A percentile compares a stretch with the other conserved stretches of the same genome.
Evolutionary conservation across 495 filamentous ascomycete species (phyloP).

Genomic region (Xylaria longipes): DNA sequence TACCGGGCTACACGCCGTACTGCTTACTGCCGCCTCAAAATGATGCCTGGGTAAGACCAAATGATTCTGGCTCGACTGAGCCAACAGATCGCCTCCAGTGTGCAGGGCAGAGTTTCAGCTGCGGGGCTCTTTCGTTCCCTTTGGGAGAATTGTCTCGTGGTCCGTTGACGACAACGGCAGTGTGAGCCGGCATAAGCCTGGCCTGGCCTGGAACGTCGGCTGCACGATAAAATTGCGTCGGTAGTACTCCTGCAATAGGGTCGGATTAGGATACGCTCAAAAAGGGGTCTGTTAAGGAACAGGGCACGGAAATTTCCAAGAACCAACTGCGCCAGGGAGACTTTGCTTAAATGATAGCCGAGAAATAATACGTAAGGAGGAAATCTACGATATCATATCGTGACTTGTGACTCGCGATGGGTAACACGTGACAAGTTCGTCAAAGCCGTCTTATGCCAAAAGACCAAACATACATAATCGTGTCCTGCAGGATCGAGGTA

Average conservation of each 20-base stretch:
- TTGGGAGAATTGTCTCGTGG: slow-evolving; percentile 5
- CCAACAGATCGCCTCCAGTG: slow-evolving; percentile 11
- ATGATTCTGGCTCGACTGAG: slow-evolving; percentile 21
- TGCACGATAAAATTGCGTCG: slow-evolving; percentile 26
- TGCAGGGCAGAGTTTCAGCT: slow-evolving; percentile 25
- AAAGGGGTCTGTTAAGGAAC: neutral
- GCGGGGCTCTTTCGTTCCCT: slow-evolving; percentile 15
- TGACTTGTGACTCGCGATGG: neutral
- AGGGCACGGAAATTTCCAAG: slow-evolving; percentile 1
- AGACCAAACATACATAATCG: slow-evolving; percentile 7
- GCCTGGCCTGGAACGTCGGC: slow-evolving; percentile 23
- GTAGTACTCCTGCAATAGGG: slow-evolving; percentile 18
- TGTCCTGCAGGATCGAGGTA: slow-evolving; percentile 10
- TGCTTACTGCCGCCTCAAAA: slow-evolving; percentile 17
- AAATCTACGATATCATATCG: neutral
- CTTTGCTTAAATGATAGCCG: neutral
- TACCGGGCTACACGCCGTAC: neutral
- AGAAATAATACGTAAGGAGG: slow-evolving; percentile 3
- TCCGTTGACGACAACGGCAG: neutral
- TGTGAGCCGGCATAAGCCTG: slow-evolving; percentile 17
- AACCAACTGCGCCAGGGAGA: neutral
- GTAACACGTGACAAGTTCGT: neutral
- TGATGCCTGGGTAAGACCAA: slow-evolving; percentile 16
- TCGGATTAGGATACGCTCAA: slow-evolving; percentile 14
- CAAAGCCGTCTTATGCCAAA: neutral